Base-by-base conservation (phyloP, 306 rosid genomes). In the Pterocarpus macrocarpus region DNA sequence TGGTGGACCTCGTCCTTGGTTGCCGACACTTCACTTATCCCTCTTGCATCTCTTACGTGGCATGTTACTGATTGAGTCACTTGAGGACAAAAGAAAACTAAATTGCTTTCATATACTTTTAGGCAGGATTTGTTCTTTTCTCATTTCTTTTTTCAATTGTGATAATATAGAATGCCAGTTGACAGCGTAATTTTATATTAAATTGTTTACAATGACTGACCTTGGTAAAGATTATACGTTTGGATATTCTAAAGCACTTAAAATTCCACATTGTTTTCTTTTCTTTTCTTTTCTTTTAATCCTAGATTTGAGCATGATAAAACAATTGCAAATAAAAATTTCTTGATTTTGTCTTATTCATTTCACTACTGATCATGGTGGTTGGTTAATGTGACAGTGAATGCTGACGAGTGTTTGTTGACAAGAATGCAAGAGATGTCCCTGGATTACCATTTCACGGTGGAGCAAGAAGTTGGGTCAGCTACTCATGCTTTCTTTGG, bases 391-490 rank as follows among this genome's bases (percentile, higher is more conserved):
- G 50, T 57, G 80, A 73, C 88, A 92, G 97, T 92, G 77, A 92
- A 92, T 83, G 44, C 95, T 7, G 75, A 92, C 49, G 97, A 92
- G 63, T 92, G 97, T 86, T 64, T 92, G 77, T 69, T 92, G 87
- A 88, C 97, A 68, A 90, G 97, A 79, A 92, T 92, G 97, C 97
- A 92, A 81, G 97, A 92, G 84, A 92, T 92, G 97, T 92, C 97
- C 13, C 67, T 92, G 72, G 95, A 92, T 84, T 92, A 92, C 82
- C 97, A 92, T 88, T 92, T 92, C 85, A 92, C 82, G 4, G 95
- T 92, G 47, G 97, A 92, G 81, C 97, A 92, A 90, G 97, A 92
- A 90, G 97, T 92, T 84, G 97, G 97, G 0, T 92, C 97, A 47
- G 88, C 95, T 34, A 92, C 97, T 41, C 95, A 92, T 77, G 97